phyloP scores from a whole-genome alignment of 176 grass and related monocot genomes.

The Carex kokanica region DNA sequence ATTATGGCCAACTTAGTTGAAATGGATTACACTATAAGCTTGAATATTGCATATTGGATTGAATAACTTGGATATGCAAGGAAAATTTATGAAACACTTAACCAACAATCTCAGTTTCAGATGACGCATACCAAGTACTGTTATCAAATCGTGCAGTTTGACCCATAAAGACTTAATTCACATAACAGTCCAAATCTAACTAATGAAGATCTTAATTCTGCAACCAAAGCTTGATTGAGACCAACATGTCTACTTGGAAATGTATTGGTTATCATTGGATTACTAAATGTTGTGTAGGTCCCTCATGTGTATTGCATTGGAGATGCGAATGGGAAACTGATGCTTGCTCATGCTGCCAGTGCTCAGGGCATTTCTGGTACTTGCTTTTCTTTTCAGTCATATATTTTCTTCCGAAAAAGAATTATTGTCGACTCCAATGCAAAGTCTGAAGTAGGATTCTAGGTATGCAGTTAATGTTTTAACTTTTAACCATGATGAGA shows the following conservation, averaged over 20 bases:
- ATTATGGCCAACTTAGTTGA: not conserved
- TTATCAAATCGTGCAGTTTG: not conserved
- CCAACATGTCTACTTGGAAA: not conserved
- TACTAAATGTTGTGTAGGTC: constrained; percentile 35
- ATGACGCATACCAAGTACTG: not conserved
- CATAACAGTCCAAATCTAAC: not conserved
- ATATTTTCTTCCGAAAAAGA: constrained; percentile 6
- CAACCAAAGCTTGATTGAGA: not conserved
- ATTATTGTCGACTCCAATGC: not conserved
- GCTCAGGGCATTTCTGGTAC: constrained; percentile 95
- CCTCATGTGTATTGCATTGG: constrained; percentile 95
- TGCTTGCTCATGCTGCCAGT: constrained; percentile 99
- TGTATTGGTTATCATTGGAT: not conserved
- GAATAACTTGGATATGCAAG: not conserved
- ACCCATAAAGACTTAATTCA: not conserved
- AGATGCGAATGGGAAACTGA: constrained; percentile 94
- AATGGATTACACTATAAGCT: not conserved
- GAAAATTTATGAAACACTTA: not conserved
- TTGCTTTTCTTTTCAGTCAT: not conserved
- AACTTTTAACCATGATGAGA: not conserved
- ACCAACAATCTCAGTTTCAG: not conserved
- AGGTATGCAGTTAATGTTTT: not conserved
- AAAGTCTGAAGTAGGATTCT: not conserved
- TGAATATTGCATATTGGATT: not conserved
- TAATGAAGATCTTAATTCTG: not conserved